These are phyloP conservation scores for Yamadazyma buinensis DNA, from an alignment of 1,139 yeast species.

Conservation along the genomic window DNA sequence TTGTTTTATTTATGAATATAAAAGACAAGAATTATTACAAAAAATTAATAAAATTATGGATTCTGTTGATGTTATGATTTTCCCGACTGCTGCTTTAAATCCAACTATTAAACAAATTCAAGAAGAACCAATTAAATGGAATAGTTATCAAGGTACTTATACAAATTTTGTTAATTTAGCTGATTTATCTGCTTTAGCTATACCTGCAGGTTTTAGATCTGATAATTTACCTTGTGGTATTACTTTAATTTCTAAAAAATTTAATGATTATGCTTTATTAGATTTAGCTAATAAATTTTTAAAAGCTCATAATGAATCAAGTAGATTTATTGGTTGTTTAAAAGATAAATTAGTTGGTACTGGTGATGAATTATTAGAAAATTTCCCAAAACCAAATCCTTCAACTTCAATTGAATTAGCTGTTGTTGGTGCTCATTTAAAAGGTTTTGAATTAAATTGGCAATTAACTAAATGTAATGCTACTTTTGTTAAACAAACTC, in stretches of 20 bases:
- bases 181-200: slow-evolving; percentile 85
- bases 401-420: slow-evolving; percentile 54
- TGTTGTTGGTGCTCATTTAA: slow-evolving; percentile 93
- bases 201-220: slow-evolving; percentile 80
- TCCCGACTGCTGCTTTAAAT: slow-evolving; percentile 92
- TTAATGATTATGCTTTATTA: slow-evolving; percentile 83
- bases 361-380: slow-evolving; percentile 29
- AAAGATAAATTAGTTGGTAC: slow-evolving; percentile 35
- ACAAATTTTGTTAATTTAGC: slow-evolving; percentile 95
- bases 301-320: slow-evolving; percentile 24
- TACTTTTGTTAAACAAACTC: slow-evolving; percentile 58
- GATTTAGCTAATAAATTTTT: slow-evolving; percentile 77
- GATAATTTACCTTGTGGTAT: slow-evolving; percentile 92
- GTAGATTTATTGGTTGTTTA: slow-evolving; percentile 37
- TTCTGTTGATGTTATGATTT: slow-evolving; percentile 69
- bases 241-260: slow-evolving; percentile 75
- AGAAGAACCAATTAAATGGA: slow-evolving; percentile 75
- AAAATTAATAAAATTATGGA: slow-evolving; percentile 53
- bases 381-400: slow-evolving; percentile 33
- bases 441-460: slow-evolving; percentile 90
- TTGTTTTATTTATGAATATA: slow-evolving; percentile 79
- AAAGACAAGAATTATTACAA: slow-evolving; percentile 72
- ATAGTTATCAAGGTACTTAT: slow-evolving; percentile 93
- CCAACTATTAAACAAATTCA: slow-evolving; percentile 73
- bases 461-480: slow-evolving; percentile 87